Evolutionary conservation across 2,329 filamentous ascomycete species (phyloP).

Genomic region (Colletotrichum musicola): DNA sequence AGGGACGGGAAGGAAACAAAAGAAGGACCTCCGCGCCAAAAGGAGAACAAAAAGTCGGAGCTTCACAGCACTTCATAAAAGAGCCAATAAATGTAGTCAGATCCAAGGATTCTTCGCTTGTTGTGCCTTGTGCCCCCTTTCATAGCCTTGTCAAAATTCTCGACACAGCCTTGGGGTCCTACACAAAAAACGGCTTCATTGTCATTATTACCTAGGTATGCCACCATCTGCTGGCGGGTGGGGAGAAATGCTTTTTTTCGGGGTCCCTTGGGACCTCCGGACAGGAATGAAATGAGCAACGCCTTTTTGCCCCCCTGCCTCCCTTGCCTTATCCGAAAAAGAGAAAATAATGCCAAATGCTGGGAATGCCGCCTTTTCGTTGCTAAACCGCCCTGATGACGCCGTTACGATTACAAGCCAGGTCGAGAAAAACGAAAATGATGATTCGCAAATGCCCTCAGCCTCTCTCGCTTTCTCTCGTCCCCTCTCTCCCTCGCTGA

Average conservation of each 20-base stretch:
- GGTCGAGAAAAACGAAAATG: neutral
- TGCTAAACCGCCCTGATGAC: neutral
- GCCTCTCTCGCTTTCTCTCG: neutral
- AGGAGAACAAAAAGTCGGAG: neutral
- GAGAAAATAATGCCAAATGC: neutral
- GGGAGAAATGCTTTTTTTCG: neutral
- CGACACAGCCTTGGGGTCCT: neutral
- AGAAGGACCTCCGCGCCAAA: neutral
- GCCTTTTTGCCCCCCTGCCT: neutral
- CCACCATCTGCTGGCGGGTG: too few species aligned
- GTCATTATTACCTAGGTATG: neutral
- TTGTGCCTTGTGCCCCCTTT: neutral
- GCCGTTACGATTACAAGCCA: constrained; percentile 2
- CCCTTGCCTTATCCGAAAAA: constrained; percentile 4
- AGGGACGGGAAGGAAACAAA: too few species aligned
- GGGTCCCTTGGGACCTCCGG: constrained; percentile 4
- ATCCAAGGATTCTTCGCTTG: neutral
- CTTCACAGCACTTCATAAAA: constrained; percentile 1
- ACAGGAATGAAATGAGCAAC: constrained; percentile 12
- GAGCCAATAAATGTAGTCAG: neutral
- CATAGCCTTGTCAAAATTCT: neutral
- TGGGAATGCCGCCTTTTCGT: constrained; percentile 16
- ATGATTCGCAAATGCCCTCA: neutral
- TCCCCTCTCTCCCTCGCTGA: neutral
- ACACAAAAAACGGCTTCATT: constrained; percentile 3